These are phyloP conservation scores for Bisporella sp. DNA, from an alignment of 2,329 filamentous ascomycete species.

Conservation along the genomic window DNA sequence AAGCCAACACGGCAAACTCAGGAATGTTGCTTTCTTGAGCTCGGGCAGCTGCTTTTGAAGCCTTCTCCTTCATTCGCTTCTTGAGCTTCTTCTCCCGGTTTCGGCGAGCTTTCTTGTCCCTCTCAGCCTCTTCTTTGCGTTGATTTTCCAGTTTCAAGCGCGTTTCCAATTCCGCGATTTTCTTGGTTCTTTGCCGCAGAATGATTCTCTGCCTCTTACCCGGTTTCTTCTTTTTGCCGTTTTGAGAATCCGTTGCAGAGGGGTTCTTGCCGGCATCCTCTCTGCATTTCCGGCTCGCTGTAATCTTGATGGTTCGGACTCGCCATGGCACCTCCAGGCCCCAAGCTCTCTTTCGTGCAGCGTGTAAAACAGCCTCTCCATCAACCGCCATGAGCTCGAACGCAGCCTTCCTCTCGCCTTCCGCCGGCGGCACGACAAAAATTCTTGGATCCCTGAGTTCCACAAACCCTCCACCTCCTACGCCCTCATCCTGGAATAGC, in stretches of 20 bases:
- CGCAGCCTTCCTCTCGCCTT: slow-evolving; percentile 30
- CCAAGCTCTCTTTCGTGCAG: slow-evolving; percentile 42
- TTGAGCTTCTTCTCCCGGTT: slow-evolving; percentile 55
- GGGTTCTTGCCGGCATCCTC: slow-evolving; percentile 1
- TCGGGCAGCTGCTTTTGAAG: slow-evolving; percentile 35
- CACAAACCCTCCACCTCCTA: slow-evolving; percentile 35
- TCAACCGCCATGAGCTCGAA: slow-evolving; percentile 43
- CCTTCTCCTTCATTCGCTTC: slow-evolving; percentile 49
- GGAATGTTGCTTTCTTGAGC: no score
- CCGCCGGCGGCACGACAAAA: slow-evolving; percentile 40
- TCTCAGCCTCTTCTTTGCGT: slow-evolving; percentile 48
- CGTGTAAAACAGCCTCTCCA: slow-evolving; percentile 42
- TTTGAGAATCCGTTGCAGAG: slow-evolving; percentile 4
- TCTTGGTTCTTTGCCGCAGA: slow-evolving; percentile 35
- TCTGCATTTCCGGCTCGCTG: slow-evolving; percentile 19
- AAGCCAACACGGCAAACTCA: no score
- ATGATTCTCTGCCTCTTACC: slow-evolving; percentile 54
- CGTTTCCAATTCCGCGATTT: slow-evolving; percentile 29
- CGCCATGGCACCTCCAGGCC: slow-evolving; percentile 56
- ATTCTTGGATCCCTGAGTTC: slow-evolving; percentile 30
- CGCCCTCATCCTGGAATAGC: slow-evolving; percentile 34
- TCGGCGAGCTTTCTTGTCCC: slow-evolving; percentile 55
- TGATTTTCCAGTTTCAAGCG: slow-evolving; percentile 32
- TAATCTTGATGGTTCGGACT: slow-evolving; percentile 38
- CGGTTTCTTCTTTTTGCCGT: slow-evolving; percentile 35